Evolutionary conservation across 2,329 filamentous ascomycete species (phyloP).

Genomic region (Helotiales sp.): DNA sequence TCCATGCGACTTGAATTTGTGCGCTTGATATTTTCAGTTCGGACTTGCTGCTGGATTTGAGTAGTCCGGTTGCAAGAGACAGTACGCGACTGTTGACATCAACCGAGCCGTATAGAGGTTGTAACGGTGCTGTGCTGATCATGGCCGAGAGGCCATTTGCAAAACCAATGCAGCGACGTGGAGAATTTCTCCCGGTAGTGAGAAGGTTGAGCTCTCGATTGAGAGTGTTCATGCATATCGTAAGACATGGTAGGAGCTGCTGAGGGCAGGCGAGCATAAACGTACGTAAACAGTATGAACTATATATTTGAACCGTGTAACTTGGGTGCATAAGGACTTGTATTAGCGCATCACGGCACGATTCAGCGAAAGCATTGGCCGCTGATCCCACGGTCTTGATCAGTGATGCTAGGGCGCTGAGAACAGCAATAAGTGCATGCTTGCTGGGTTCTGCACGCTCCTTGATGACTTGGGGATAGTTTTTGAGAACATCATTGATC

Average conservation of each 20-base stretch:
- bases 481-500: constrained; percentile 87
- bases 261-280: constrained; percentile 91
- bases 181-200: constrained; percentile 71
- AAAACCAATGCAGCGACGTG: constrained; percentile 83
- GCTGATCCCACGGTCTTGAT: constrained; percentile 82
- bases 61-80: constrained; percentile 83
- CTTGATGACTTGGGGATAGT: constrained; percentile 87
- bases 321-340: constrained; percentile 93
- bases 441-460: constrained; percentile 89
- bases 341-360: constrained; percentile 81
- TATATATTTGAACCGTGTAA: constrained; percentile 92
- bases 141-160: constrained; percentile 89
- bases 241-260: constrained; percentile 86
- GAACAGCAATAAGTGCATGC: constrained; percentile 73
- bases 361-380: constrained; percentile 74
- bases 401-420: constrained; percentile 78
- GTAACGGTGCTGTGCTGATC: constrained; percentile 82
- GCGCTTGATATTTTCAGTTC: constrained; percentile 89
- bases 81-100: constrained; percentile 93
- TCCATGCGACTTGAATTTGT: constrained; percentile 97
- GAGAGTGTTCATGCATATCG: constrained; percentile 95
- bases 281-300: constrained; percentile 79
- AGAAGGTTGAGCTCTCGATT: constrained; percentile 82
- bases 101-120: constrained; percentile 90
- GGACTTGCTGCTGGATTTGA: constrained; percentile 90